Evolutionary conservation across 2,329 filamentous ascomycete species (phyloP).

Genomic region (Whalleya microplaca): DNA sequence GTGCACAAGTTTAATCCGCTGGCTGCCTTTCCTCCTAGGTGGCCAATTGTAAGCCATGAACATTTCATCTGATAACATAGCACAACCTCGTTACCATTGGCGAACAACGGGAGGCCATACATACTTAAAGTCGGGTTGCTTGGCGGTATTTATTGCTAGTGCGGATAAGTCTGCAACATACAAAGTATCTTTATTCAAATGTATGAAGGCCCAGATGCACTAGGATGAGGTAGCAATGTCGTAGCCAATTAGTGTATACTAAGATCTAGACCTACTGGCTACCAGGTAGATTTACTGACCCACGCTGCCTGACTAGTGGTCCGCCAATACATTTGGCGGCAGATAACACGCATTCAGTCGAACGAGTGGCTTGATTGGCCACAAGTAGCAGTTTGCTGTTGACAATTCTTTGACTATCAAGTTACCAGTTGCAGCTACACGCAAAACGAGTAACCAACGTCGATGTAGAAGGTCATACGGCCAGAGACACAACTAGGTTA

Average conservation of each 20-base stretch:
- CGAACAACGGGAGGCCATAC: not conserved
- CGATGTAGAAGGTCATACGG: conserved; percentile 33
- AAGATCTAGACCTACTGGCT: not conserved
- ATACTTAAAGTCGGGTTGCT: not conserved
- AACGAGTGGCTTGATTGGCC: conserved; percentile 20
- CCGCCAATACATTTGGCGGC: conserved; percentile 12
- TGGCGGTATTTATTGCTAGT: not conserved
- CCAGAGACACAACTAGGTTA: conserved; percentile 19
- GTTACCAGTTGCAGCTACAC: conserved; percentile 5
- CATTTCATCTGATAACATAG: too few relatives aligned
- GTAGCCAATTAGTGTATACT: not conserved
- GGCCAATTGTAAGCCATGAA: too few relatives aligned
- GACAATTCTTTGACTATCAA: conserved; percentile 28
- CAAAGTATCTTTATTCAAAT: not conserved
- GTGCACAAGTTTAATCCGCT: not conserved
- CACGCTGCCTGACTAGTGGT: conserved; percentile 17
- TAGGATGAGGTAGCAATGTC: not conserved
- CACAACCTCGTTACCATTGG: not conserved
- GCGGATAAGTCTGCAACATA: not conserved
- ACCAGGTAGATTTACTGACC: conserved; percentile 7
- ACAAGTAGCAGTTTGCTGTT: conserved; percentile 20
- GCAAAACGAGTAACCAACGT: conserved; percentile 5
- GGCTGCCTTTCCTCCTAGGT: not conserved
- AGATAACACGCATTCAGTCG: conserved; percentile 19
- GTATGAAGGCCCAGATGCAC: not conserved